Percentiles rank a stretch among this genome's conserved stretches.
Evolutionary conservation across 805 yeast species (phyloP).

Genomic region (Candida insectalens): DNA sequence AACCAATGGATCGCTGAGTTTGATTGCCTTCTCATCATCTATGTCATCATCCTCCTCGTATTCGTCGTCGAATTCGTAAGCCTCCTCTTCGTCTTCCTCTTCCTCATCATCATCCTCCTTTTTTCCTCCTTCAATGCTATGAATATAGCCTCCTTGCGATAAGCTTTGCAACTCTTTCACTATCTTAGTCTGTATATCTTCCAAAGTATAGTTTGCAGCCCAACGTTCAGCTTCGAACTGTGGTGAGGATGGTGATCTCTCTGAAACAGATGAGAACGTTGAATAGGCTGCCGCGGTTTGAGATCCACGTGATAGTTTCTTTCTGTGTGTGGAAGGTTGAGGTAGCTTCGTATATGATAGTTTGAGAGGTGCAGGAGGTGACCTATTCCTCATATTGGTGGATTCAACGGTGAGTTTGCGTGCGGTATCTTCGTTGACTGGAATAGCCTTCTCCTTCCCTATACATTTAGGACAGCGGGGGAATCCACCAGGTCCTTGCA

Average conservation of each 20-base stretch:
- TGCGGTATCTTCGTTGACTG: neutral
- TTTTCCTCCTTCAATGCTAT: slow-evolving; percentile 1
- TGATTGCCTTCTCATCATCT: slow-evolving; percentile 3
- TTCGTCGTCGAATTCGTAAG: too few relatives aligned
- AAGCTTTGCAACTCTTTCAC: slow-evolving; percentile 13
- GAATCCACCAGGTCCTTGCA: too few relatives aligned
- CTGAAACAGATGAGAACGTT: slow-evolving; percentile 23
- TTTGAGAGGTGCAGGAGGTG: too few relatives aligned
- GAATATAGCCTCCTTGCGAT: slow-evolving; percentile 7
- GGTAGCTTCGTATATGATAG: too few relatives aligned
- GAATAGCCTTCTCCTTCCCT: slow-evolving; percentile 4
- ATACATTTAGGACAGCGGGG: too few relatives aligned
- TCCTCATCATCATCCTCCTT: too few relatives aligned
- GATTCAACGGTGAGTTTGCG: neutral
- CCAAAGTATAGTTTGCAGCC: slow-evolving; percentile 9
- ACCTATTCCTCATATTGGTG: too few relatives aligned
- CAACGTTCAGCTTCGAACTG: slow-evolving; percentile 4
- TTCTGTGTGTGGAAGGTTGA: slow-evolving; percentile 9
- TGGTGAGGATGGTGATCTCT: slow-evolving; percentile 8
- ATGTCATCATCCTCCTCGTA: neutral
- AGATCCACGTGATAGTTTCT: slow-evolving; percentile 26
- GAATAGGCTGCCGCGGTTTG: slow-evolving; percentile 24
- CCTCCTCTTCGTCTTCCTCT: too few relatives aligned
- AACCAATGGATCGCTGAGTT: slow-evolving; percentile 9
- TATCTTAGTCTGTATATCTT: slow-evolving; percentile 13